Evolutionary conservation across 129 eudicot species (phyloP), one percentile per base, ranked within the genome.

Genomic region (Centrapalus pauciflorus): DNA sequence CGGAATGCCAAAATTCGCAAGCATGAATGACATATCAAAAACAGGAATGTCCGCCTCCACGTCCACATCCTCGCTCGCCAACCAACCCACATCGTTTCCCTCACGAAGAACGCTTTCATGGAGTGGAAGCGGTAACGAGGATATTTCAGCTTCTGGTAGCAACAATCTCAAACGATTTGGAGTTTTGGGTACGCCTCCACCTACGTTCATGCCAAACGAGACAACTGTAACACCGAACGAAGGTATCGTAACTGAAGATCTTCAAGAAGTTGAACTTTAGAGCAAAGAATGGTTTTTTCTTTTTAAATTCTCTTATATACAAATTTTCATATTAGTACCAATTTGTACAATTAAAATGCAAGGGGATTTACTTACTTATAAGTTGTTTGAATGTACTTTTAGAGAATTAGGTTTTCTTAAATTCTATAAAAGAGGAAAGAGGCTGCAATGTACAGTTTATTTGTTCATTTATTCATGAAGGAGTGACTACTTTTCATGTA

Each of bases 61-160:
- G 19, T 72, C 77, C 38, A 49, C 69, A 50, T 72, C 56, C 12
- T 72, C 71, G 2, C 45, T 35, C 32, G 26, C 32, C 56, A 61
- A 67, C 14, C 73, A 72, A 3, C 38, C 80, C 32, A 67, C 71
- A 61, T 41, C 83, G 14, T 52, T 73, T 33, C 61, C 62, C 28
- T 73, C 95, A 48, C 79, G 96, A 30, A 95, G 96, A 32, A 87
- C 97, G 66, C 80, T 85, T 12, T 91, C 98, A 20, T 91, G 98
- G 98, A 79, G 87, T 75, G 98, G 94, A 38, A 72, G 82, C 62
- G 70, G 51, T 2, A 60, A 75, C 20, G 76, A 76, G 10, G 64
- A 80, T 27, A 64, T 60, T 35, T 71, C 81, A 33, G 78, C 74
- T 70, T 82, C 76, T 24, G 67, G 75, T 32, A 50, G 34, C 61